These are phyloP conservation scores for Lumnitzera racemosa DNA, from an alignment of 345 rosid species.

Conservation along the genomic window DNA sequence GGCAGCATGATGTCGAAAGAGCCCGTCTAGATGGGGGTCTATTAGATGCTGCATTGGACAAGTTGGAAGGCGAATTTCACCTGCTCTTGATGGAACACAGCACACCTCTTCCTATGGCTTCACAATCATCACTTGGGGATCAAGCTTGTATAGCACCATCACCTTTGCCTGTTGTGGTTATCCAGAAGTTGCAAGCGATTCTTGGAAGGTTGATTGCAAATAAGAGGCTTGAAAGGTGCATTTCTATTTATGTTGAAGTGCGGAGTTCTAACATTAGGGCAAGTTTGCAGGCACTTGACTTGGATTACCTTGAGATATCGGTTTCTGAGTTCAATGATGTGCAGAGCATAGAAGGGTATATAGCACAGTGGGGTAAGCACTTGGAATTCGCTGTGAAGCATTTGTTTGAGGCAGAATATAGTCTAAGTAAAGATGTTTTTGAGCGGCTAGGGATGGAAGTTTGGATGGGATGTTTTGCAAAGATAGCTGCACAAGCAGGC, in stretches of 20 bases:
- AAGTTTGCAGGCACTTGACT: conserved; percentile 82
- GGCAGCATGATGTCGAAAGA: conserved; percentile 34
- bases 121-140: conserved; percentile 45
- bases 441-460: conserved; percentile 77
- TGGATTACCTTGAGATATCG: conserved; percentile 92
- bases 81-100: conserved; percentile 77
- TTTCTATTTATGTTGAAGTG: conserved; percentile 78
- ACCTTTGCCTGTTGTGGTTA: conserved; percentile 73
- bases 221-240: conserved; percentile 72
- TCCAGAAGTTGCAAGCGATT: conserved; percentile 89
- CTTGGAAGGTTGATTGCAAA: conserved; percentile 81
- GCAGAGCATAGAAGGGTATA: conserved; percentile 82
- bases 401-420: conserved; percentile 91
- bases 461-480: conserved; percentile 95
- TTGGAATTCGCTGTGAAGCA: conserved; percentile 99
- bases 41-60: conserved; percentile 71
- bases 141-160: conserved; percentile 85
- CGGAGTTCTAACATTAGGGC: conserved; percentile 86
- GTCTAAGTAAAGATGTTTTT: conserved; percentile 89
- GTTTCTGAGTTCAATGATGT: conserved; percentile 77
- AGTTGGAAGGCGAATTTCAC: conserved; percentile 66
- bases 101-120: conserved; percentile 85
- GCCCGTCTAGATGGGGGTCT: conserved; percentile 78
- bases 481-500: conserved; percentile 96
- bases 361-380: conserved; percentile 93